phyloP scores from a whole-genome alignment of 2,329 filamentous ascomycete genomes.

The Trichoderma sp. region DNA sequence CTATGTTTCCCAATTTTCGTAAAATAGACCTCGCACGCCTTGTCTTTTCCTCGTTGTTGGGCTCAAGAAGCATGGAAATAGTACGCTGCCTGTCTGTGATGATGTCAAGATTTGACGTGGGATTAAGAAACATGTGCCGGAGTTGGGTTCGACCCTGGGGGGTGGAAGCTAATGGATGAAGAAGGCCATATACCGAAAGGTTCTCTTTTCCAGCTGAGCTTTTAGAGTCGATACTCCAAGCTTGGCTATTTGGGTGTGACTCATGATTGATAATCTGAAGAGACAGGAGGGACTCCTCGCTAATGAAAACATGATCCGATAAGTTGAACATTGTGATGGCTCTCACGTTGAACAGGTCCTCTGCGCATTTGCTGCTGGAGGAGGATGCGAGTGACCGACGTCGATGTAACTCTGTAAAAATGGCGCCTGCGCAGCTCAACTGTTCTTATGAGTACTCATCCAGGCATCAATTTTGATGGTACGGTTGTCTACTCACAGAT shows the following conservation, averaged over 20 bases:
- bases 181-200: conserved; percentile 79
- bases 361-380: conserved; percentile 49
- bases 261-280: conserved; percentile 84
- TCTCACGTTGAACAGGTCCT: conserved; percentile 53
- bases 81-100: conserved; percentile 71
- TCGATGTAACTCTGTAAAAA: conserved; percentile 75
- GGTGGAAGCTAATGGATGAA: conserved; percentile 70
- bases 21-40: conserved; percentile 58
- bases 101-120: conserved; percentile 62
- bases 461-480: not conserved
- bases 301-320: conserved; percentile 67
- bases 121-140: conserved; percentile 77
- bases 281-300: conserved; percentile 72
- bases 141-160: conserved; percentile 73
- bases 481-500: conserved; percentile 48
- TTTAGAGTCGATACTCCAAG: conserved; percentile 51
- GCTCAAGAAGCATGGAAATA: conserved; percentile 62
- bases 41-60: conserved; percentile 61
- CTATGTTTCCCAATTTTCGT: conserved; percentile 72
- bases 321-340: conserved; percentile 74
- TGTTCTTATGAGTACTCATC: conserved; percentile 30
- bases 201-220: conserved; percentile 70
- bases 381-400: conserved; percentile 54
- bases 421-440: conserved; percentile 81
- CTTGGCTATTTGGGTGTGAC: conserved; percentile 76